Evolutionary conservation across 2,329 filamentous ascomycete species (phyloP).

Genomic region (Cercospora sp.): DNA sequence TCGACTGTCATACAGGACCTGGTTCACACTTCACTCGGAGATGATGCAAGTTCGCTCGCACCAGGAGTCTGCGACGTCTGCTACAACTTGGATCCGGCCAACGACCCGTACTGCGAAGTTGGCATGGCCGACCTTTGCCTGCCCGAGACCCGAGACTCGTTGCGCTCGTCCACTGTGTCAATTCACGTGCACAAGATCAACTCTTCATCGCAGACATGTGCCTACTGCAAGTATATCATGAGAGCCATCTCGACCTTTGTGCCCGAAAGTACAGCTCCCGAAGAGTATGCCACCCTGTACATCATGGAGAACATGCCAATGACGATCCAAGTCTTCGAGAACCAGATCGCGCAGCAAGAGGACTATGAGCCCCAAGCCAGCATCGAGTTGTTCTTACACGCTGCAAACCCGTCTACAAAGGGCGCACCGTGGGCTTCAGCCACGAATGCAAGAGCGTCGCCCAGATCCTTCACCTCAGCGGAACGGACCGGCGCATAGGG

Average conservation of each 20-base stretch:
- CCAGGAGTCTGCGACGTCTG: background rate
- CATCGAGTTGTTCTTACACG: background rate
- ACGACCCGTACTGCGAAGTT: background rate
- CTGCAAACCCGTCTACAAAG: background rate
- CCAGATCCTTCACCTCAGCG: background rate
- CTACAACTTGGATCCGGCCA: background rate
- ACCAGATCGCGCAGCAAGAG: background rate
- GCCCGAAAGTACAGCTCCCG: background rate
- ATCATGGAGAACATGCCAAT: conserved; percentile 1
- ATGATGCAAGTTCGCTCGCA: background rate
- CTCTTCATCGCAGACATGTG: background rate
- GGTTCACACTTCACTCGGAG: background rate
- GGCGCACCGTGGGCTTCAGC: too few relatives aligned
- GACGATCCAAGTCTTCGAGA: background rate
- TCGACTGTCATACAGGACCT: background rate
- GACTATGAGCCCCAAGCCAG: background rate
- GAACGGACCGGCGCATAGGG: background rate
- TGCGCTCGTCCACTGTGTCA: background rate
- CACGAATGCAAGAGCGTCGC: too few relatives aligned
- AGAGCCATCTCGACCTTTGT: background rate
- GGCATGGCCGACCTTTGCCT: background rate
- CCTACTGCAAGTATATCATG: background rate
- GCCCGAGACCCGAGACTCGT: background rate
- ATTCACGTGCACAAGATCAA: background rate
- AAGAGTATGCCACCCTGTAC: background rate